A percentile compares a stretch with the other conserved stretches of the same genome.
Evolutionary conservation across 495 filamentous ascomycete genomes (phyloP).

Genomic region (Entonaema liquescens): DNA sequence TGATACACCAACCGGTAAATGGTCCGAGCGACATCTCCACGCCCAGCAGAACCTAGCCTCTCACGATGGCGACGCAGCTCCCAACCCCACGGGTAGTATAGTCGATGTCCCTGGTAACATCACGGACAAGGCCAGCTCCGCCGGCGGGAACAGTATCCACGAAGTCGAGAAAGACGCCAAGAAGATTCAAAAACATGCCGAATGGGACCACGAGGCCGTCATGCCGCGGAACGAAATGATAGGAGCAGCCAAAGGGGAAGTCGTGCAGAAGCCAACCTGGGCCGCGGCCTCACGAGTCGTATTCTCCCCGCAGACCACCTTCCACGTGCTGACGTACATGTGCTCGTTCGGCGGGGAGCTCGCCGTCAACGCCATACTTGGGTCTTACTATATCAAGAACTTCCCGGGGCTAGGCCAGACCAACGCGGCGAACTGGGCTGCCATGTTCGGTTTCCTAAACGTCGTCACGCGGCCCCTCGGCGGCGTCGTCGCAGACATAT

Average conservation of each 20-base stretch:
- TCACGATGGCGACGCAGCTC: conserved; percentile 50
- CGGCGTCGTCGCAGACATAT: conserved; percentile 74
- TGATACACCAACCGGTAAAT: conserved; percentile 87
- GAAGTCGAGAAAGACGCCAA: conserved; percentile 49
- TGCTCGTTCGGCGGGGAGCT: conserved; percentile 89
- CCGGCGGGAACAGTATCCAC: conserved; percentile 40
- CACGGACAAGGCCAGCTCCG: conserved; percentile 58
- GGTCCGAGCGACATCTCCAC: conserved; percentile 73
- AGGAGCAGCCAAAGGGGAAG: conserved; percentile 66
- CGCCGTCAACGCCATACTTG: conserved; percentile 83
- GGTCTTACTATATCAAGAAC: conserved; percentile 79
- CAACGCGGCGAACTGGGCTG: conserved; percentile 76
- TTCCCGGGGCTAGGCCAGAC: conserved; percentile 81
- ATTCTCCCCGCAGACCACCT: conserved; percentile 71
- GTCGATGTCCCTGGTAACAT: conserved; percentile 65
- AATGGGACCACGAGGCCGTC: conserved; percentile 60
- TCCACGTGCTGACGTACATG: conserved; percentile 76
- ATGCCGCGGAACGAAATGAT: conserved; percentile 65
- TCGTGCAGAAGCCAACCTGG: conserved; percentile 71
- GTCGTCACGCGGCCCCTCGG: conserved; percentile 77
- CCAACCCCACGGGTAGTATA: conserved; percentile 38
- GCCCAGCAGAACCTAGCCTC: conserved; percentile 55
- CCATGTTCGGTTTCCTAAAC: conserved; percentile 93
- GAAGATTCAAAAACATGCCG: conserved; percentile 41
- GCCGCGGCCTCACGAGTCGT: conserved; percentile 66